Base-by-base conservation (phyloP, 2,329 filamentous ascomycete species). In the Simplicillium sp. region DNA sequence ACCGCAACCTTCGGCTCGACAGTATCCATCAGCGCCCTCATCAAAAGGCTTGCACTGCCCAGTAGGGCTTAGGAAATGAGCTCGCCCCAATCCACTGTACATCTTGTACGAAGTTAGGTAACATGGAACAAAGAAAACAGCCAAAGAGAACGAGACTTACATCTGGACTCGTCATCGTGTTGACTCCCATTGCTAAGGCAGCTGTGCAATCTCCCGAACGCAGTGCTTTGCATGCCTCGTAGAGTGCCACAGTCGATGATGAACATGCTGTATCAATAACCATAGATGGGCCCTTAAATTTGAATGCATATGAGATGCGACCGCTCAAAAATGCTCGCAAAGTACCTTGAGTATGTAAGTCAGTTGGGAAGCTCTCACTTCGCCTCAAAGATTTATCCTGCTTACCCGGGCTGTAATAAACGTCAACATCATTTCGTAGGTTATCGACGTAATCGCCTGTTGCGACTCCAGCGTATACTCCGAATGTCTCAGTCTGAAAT, bases 1-100 rank as follows among this genome's bases (percentile, higher is more conserved):
- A 0, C 50, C 66, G 4, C 62, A 52, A 0, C 67, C 73, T 36
- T 77, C 73, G 0, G 64, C 70, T 3, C 71, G 59, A 8, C 62
- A 70, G 46, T 75, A 77, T 0, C 73, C 73, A 43, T 70, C 61
- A 2, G 53, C 56, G 1, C 15, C 15, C 5, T 42, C 46, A 16
- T 55, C 54, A 29, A 54, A 58, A 1, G 56, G 44, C 37, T 51
- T 52, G 39, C 49, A 55, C n/a, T 48, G 40, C 1, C 56, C 56
- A 1, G 50, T 52, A n/a, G 48, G 46, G 37, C 49, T 53, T 8
- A 58, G 42, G 9, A 57, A 52, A 13, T 44, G 40, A 2, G 48
- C 29, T 29, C 48, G 47, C 37, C 44, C 45, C 2, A 49, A 39
- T 5, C 46, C 44, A 3, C 39, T 40, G 25, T 46, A 49, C 36